Evolutionary conservation across 805 yeast species (phyloP), one percentile per base, ranked within the genome.

Genomic region (Vanderwaltozyma polyspora): DNA sequence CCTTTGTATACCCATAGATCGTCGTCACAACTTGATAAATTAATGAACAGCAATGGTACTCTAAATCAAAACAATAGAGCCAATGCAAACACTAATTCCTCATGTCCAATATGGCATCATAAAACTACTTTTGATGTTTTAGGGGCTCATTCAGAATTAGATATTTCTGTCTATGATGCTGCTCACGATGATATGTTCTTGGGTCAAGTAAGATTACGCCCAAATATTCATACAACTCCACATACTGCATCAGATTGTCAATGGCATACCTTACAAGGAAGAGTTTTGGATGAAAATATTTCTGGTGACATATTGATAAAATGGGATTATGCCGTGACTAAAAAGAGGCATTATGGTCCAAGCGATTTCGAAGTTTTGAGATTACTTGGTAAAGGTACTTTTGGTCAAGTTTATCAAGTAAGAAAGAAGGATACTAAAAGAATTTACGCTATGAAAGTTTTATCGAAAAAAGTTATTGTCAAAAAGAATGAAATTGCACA

Each of bases 401-500:
- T 89, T 66, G 98, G 98, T 22, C 95, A 85, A 63, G 98, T 89
- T 25, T 91, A 80, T 61, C 98, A 91, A 64, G 98, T 91, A 29
- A 76, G 80, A 43, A 91, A 89, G 69, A 71, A 70, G 46, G 97
- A 91, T 55, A 85, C 94, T 6, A 73, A 74, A 39, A 74, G 96
- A 49, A 80, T 91, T 38, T 91, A 91, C 57, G 98, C 98, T 27
- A 91, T 91, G 98, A 91, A 91, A 62, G 94, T 89, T 19, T 71
- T 91, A 35, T 81, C 94, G 18, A 91, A 91, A 59, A 87, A 87
- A 57, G 89, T 86, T 29, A 91, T 91, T 57, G 95, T 91, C 33
- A 86, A 83, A 59, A 91, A 91, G 69, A 89, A 89, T 60, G 98
- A 91, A 62, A 81, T 91, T 48, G 97, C 97, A 1, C 98, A 91